Evolutionary conservation across 108 stramenopile genomes (phyloP), one percentile per base, ranked within the genome.

Genomic region (Cyclotella distinguenda): DNA sequence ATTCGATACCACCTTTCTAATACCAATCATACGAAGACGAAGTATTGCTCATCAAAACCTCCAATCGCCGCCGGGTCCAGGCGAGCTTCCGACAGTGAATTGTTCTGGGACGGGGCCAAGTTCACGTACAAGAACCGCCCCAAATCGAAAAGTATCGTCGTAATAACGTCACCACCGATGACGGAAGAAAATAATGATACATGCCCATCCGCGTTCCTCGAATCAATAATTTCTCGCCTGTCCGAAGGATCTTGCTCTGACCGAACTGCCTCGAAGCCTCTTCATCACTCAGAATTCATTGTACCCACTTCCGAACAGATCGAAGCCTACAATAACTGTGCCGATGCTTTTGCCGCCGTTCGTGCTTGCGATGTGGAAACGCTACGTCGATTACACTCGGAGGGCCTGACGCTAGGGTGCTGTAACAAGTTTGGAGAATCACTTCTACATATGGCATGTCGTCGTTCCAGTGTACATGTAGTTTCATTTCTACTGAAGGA

Each of bases 341-440:
- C 1, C 18, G 54, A 55, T 55, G 79, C 83, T n/a, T 64, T 88
- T 0, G 47, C 60, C 10, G 82, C 82, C 5, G 78, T 73, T n/a
- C 82, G 87, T 12, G 56, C 76, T 28, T 74, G 73, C 39, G 68
- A 91, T 30, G 64, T 88, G 0, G 74, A 74, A 6, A 32, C 36
- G 8, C 70, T 91, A 4, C 73, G 79, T 84, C 15, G 42, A 56
- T 32, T 64, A 19, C 30, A 46, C 39, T n/a, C 53, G 46, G 11
- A 72, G 61, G 36, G 74, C 59, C 43, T 27, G 44, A 3, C 57
- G 45, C 8, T 92, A 38, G 62, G 82, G 43, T 86, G 87, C 46
- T 85, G 86, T 63, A 95, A 95, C 63, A 81, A 83, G 19, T 91
- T 88, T 59, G 91, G 91, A 22, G 91, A 96, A 72, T 85, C 85